Evolutionary conservation across 1,284 basidiomycete genomes (phyloP).

Genomic region (Porodaedalea pini): DNA sequence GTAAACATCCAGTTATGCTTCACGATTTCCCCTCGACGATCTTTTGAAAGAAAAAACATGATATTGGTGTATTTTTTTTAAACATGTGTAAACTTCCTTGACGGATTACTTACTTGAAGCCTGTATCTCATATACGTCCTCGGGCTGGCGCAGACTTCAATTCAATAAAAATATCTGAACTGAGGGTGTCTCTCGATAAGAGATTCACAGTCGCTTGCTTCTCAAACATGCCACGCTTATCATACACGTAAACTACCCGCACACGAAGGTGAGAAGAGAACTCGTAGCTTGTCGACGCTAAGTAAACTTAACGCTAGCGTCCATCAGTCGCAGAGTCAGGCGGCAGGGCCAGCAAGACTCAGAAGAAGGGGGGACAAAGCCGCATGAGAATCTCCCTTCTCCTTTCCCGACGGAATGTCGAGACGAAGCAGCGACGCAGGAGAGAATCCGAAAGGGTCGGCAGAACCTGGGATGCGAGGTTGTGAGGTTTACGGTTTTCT

Average conservation of each 20-base stretch:
- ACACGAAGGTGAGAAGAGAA: neutral
- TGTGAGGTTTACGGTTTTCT: neutral
- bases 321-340: neutral
- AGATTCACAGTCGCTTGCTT: too few species aligned
- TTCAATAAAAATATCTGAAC: neutral
- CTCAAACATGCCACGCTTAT: too few species aligned
- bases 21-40: neutral
- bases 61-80: neutral
- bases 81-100: neutral
- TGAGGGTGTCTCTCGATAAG: too few species aligned
- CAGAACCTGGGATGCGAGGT: neutral
- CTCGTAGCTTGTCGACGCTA: neutral
- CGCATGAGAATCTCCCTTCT: neutral
- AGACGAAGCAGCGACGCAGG: neutral
- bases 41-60: neutral
- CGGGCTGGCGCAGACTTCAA: neutral
- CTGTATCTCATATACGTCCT: neutral
- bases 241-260: neutral
- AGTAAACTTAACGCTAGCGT: too few species aligned
- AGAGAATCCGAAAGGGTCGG: conserved; percentile 1
- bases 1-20: neutral
- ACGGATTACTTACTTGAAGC: neutral
- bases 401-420: neutral
- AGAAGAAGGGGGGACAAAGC: neutral
- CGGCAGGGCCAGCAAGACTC: neutral